phyloP scores from a whole-genome alignment of 495 filamentous ascomycete genomes.

The Neurospora sp. region DNA sequence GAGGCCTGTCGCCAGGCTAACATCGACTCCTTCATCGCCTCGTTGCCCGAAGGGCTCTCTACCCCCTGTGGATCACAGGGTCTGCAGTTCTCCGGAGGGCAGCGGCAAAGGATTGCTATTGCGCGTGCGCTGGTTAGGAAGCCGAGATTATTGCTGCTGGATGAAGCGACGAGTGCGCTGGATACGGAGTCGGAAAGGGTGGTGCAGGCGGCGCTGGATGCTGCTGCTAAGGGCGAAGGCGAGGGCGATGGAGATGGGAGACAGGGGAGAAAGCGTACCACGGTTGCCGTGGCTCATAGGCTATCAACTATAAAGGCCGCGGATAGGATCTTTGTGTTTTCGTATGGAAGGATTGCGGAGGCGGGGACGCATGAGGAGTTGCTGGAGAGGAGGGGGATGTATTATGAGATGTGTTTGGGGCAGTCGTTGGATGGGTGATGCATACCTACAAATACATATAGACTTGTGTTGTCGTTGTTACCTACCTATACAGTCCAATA shows the following conservation, averaged over 20 bases:
- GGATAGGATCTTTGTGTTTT: constrained; percentile 43
- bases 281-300: constrained; percentile 61
- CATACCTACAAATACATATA: neutral
- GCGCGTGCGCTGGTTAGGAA: constrained; percentile 64
- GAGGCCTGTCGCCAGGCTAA: constrained; percentile 49
- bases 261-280: constrained; percentile 37
- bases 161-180: constrained; percentile 68
- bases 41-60: constrained; percentile 46
- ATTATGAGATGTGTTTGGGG: constrained; percentile 27
- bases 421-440: constrained; percentile 16
- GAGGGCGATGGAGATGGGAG: neutral
- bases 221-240: constrained; percentile 38
- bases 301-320: constrained; percentile 42
- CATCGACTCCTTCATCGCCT: constrained; percentile 48
- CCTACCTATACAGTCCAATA: neutral
- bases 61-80: constrained; percentile 52
- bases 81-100: constrained; percentile 59
- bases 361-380: constrained; percentile 39
- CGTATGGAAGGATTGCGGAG: constrained; percentile 37
- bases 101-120: constrained; percentile 65
- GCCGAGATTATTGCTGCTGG: constrained; percentile 59
- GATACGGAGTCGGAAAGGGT: constrained; percentile 63
- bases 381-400: constrained; percentile 31
- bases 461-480: neutral
- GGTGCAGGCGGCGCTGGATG: constrained; percentile 57